Base-by-base conservation (phyloP, 768 basidiomycete species). In the Krasilnikovozyma curviuscula region DNA sequence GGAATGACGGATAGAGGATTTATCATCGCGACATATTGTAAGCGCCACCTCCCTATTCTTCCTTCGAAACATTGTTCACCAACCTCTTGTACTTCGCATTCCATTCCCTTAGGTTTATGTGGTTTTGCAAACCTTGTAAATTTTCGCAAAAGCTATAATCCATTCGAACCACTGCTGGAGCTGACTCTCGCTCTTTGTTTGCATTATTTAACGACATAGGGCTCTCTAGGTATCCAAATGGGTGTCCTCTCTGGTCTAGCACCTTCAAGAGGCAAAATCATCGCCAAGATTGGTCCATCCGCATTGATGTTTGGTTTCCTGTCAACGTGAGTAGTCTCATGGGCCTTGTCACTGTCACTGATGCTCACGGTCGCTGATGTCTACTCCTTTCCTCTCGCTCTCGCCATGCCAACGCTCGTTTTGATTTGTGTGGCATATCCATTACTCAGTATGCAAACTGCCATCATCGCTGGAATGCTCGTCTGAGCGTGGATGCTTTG, bases 211-310 rank as follows among this genome's bases (percentile, higher is more conserved):
- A 33, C n/a, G n/a, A n/a, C n/a, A n/a, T n/a, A n/a, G n/a, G 76
- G 79, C 47, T 82, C 82, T 7, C 68, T 86, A 23, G 86, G 85
- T 59, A 84, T 89, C 56, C 82, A 86, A 63, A 74, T 82, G 51
- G 80, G 80, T 58, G 80, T 81, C 60, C 68, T 81, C 41, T 68
- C 70, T 40, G 76, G 77, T 21, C 69, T 81, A 24, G 80, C 79
- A 19, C 79, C 80, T 3, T 69, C 77, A 21, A 73, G 77, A 52
- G 70, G 72, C 46, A 79, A 73, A 58, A 67, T 73, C 54, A 88
- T 91, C 56, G 77, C 79, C 25, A 70, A 69, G 8, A 69, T 77
- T 40, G 80, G 82, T 16, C 53, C 68, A 16, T 80, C 78, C 50
- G 78, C 78, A 8, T 76, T 80, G 74, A 61, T 77, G 37, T 78